These are phyloP conservation scores for Solanum acaule DNA, from an alignment of 257 asterid species.

Conservation along the genomic window DNA sequence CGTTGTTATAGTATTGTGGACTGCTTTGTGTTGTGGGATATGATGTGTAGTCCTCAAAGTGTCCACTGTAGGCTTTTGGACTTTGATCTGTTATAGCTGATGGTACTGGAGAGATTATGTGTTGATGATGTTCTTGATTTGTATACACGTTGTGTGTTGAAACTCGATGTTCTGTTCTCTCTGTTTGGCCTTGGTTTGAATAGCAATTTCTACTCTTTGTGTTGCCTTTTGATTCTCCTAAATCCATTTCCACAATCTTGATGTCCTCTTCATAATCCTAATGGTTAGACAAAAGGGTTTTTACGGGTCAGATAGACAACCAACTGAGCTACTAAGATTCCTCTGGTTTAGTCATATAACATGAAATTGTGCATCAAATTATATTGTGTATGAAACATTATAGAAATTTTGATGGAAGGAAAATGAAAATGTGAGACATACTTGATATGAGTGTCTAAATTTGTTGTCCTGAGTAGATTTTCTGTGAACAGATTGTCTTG, in stretches of 20 bases:
- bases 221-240: slow-evolving; percentile 49
- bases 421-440: slow-evolving; percentile 5
- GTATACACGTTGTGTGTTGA: slow-evolving; percentile 18
- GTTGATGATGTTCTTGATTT: slow-evolving; percentile 34
- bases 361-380: too few species aligned
- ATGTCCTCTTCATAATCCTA: slow-evolving; percentile 79
- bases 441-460: slow-evolving; percentile 42
- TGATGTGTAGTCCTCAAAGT: slow-evolving; percentile 58
- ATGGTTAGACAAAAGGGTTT: not conserved
- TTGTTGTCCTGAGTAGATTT: slow-evolving; percentile 52
- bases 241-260: slow-evolving; percentile 92
- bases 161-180: slow-evolving; percentile 25
- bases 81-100: slow-evolving; percentile 56
- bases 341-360: not conserved
- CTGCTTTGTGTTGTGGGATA: slow-evolving; percentile 66
- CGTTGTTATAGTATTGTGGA: slow-evolving; percentile 54
- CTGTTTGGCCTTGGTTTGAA: slow-evolving; percentile 43
- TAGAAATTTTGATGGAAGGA: not conserved
- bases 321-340: not conserved
- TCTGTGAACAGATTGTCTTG: slow-evolving; percentile 44
- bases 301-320: not conserved
- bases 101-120: slow-evolving; percentile 50
- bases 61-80: slow-evolving; percentile 62
- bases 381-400: not conserved
- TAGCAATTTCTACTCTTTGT: slow-evolving; percentile 55